phyloP scores from a whole-genome alignment of 352 stramenopile genomes.

The Phytophthora podocarpi region DNA sequence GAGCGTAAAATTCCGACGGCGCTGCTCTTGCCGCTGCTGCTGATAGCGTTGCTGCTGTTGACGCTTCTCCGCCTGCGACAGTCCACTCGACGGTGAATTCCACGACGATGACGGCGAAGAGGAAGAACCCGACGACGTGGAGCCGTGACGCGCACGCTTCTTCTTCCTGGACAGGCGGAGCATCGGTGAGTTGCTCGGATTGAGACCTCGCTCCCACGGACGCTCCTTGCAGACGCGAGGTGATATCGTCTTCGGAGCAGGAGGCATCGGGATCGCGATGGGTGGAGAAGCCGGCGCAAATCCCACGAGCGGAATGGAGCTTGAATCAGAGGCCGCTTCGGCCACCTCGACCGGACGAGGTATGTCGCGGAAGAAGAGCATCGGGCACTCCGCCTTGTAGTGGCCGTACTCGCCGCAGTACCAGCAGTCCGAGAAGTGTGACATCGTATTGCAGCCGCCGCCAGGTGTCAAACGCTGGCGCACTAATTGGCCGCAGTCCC shows the following conservation, averaged over 20 bases:
- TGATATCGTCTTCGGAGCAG: conserved; percentile 16
- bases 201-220: conserved; percentile 43
- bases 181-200: conserved; percentile 30
- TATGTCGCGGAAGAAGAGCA: conserved; percentile 65
- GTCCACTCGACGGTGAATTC: conserved; percentile 33
- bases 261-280: conserved; percentile 22
- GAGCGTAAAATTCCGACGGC: conserved; percentile 34
- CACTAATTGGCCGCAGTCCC: conserved; percentile 56
- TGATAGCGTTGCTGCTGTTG: conserved; percentile 38
- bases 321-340: conserved; percentile 18
- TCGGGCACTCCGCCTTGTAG: conserved; percentile 76
- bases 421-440: conserved; percentile 66
- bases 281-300: conserved; percentile 23
- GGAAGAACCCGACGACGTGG: conserved; percentile 36
- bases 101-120: conserved; percentile 22
- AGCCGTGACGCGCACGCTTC: conserved; percentile 59
- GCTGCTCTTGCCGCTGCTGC: conserved; percentile 38
- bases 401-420: conserved; percentile 78
- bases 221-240: conserved; percentile 26
- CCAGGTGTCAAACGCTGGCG: conserved; percentile 19
- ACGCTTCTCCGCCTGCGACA: conserved; percentile 39
- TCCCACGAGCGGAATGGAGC: neutral
- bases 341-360: conserved; percentile 32
- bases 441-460: conserved; percentile 17
- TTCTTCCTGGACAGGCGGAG: conserved; percentile 62